A percentile compares a stretch with the other conserved stretches of the same genome.
These are phyloP conservation scores for Millerago galiae DNA, from an alignment of 805 yeast genomes.

Conservation along the genomic window DNA sequence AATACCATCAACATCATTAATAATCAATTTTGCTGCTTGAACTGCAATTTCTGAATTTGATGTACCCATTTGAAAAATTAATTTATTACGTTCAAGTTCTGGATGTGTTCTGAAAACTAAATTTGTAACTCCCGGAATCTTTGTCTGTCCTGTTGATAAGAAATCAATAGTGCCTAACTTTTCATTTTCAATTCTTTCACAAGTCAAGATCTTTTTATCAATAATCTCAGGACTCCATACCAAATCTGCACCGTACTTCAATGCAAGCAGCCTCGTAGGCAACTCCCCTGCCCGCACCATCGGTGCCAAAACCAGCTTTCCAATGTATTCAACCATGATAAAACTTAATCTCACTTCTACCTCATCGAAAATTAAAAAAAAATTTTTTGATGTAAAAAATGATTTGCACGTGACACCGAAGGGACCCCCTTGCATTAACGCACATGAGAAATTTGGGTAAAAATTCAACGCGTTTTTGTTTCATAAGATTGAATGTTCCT, in stretches of 20 bases:
- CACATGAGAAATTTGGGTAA: neutral
- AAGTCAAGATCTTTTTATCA: slow-evolving; percentile 73
- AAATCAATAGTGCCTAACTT: slow-evolving; percentile 57
- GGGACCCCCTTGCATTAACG: neutral
- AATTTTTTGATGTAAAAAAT: too few relatives aligned
- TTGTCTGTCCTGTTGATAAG: slow-evolving; percentile 35
- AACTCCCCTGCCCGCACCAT: slow-evolving; percentile 96
- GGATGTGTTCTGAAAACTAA: slow-evolving; percentile 73
- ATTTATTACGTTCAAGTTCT: slow-evolving; percentile 48
- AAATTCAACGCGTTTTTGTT: neutral
- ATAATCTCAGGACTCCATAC: slow-evolving; percentile 97
- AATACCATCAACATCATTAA: slow-evolving; percentile 83
- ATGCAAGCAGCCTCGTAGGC: slow-evolving; percentile 77
- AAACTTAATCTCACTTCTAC: too few relatives aligned
- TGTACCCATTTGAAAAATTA: slow-evolving; percentile 90
- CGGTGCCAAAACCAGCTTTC: slow-evolving; percentile 85
- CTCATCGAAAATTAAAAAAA: too few relatives aligned
- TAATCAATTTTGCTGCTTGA: slow-evolving; percentile 75
- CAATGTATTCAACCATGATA: slow-evolving; percentile 59
- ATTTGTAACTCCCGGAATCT: slow-evolving; percentile 41
- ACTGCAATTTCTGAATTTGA: slow-evolving; percentile 81
- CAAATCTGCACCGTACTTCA: slow-evolving; percentile 83
- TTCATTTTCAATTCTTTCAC: slow-evolving; percentile 57
- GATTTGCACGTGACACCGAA: neutral
- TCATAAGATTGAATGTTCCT: neutral